phyloP scores from a whole-genome alignment of 345 rosid genomes.

The Eucalyptus erythrocorys region DNA sequence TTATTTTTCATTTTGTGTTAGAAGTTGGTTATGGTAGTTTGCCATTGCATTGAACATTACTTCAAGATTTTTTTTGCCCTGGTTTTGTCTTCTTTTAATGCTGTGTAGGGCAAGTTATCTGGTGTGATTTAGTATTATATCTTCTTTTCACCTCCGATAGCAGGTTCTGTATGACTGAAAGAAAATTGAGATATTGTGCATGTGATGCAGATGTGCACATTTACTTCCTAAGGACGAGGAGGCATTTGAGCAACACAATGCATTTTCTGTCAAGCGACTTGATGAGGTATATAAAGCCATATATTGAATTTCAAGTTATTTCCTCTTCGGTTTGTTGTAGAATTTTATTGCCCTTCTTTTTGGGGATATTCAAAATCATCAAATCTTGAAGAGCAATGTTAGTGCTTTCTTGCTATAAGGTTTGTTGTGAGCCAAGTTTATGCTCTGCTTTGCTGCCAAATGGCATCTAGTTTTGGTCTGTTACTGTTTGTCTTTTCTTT shows the following conservation, averaged over 20 bases:
- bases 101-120: neutral
- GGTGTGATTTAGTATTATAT: neutral
- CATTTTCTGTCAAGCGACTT: constrained; percentile 59
- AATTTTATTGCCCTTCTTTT: neutral
- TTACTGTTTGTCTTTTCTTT: neutral
- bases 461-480: neutral
- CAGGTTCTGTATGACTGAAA: neutral
- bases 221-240: constrained; percentile 91
- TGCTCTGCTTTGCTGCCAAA: neutral
- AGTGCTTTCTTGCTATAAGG: neutral
- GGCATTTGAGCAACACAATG: constrained; percentile 69
- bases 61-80: neutral
- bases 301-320: neutral
- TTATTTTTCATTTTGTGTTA: neutral
- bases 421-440: neutral
- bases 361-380: neutral
- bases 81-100: neutral
- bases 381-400: neutral
- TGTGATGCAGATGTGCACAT: constrained; percentile 66
- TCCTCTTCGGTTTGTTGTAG: neutral
- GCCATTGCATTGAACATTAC: neutral
- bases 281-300: constrained; percentile 57
- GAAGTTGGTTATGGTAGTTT: neutral
- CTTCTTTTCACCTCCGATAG: neutral
- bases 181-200: neutral